These are phyloP conservation scores for Solanum verrucosum DNA, from an alignment of 257 asterid genomes.

Conservation along the genomic window DNA sequence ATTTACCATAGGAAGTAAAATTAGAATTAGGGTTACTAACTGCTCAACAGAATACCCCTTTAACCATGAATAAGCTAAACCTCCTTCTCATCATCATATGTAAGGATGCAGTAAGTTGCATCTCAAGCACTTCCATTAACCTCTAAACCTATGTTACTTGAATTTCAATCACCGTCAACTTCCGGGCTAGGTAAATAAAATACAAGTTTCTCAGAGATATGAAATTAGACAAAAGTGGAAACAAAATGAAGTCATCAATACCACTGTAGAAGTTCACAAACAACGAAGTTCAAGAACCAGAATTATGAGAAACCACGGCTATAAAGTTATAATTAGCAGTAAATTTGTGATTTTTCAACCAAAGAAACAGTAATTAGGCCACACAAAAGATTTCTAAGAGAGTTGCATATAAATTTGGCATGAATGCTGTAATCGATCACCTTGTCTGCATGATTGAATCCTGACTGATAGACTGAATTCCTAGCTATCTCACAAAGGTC, in stretches of 20 bases:
- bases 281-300: background rate
- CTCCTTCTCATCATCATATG: background rate
- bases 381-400: background rate
- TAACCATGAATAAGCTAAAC: background rate
- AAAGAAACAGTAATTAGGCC: background rate
- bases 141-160: background rate
- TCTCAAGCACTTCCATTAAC: background rate
- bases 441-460: slow-evolving; percentile 80
- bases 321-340: background rate
- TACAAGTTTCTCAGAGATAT: background rate
- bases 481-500: slow-evolving; percentile 96
- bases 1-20: background rate
- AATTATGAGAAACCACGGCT: background rate
- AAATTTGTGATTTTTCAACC: background rate
- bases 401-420: background rate
- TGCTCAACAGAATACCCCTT: background rate
- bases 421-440: slow-evolving; percentile 22
- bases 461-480: slow-evolving; percentile 92
- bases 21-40: background rate
- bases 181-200: background rate
- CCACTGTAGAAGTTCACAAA: background rate
- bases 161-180: background rate
- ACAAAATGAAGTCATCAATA: background rate
- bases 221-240: background rate
- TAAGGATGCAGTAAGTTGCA: background rate